These are phyloP conservation scores for Carpinus fangiana DNA, from an alignment of 306 rosid species.

Conservation along the genomic window DNA sequence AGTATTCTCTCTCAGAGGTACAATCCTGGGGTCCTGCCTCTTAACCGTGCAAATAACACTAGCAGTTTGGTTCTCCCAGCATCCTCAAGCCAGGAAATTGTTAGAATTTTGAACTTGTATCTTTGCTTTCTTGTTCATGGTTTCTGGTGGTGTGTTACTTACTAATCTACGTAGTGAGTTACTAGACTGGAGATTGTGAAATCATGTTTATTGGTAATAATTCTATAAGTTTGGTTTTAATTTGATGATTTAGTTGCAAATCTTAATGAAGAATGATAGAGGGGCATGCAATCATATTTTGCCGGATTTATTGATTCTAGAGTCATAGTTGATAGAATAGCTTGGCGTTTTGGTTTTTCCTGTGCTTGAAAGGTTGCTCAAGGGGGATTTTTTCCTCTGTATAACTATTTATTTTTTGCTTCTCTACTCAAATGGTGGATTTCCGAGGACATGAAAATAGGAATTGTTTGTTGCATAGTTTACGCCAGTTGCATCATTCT, in stretches of 20 bases:
- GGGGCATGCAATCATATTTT: no score
- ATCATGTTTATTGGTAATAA: background rate
- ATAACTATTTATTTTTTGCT: background rate
- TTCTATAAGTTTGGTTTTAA: background rate
- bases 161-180: background rate
- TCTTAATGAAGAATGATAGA: background rate
- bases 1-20: slow-evolving; percentile 83
- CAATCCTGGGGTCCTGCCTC: slow-evolving; percentile 43
- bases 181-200: background rate
- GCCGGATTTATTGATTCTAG: no score
- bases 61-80: slow-evolving; percentile 41
- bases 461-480: background rate
- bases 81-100: slow-evolving; percentile 67
- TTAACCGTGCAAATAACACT: slow-evolving; percentile 35
- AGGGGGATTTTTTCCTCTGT: background rate
- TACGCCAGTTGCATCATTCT: background rate
- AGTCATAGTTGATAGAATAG: no score
- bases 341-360: no score
- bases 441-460: background rate
- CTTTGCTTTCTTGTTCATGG: slow-evolving; percentile 14
- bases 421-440: background rate
- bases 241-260: background rate
- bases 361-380: background rate
- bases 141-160: background rate
- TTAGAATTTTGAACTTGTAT: background rate